Evolutionary conservation across 805 yeast species (phyloP), one percentile per base, ranked within the genome.

Genomic region (Suhomyces sp.): DNA sequence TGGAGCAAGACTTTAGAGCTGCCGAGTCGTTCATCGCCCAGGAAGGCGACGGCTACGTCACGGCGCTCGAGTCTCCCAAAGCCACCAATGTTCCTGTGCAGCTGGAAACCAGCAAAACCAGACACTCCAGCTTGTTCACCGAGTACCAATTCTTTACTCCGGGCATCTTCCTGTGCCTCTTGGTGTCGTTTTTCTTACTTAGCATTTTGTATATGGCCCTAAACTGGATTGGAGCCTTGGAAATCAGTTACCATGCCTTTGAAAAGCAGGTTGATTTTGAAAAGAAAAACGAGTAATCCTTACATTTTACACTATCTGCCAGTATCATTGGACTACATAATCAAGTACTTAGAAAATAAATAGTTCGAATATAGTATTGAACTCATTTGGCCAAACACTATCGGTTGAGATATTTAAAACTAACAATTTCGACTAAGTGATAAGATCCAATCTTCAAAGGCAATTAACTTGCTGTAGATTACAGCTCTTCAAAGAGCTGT

Each of bases 231-330:
- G 65, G 82, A 21, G 75, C 85, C 19, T 69, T 91, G 58, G 85
- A 87, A 63, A 87, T 91, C 59, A 81, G 93, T 62, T 90, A 91
- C 75, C 83, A 83, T 57, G 85, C 96, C 12, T 85, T 91, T 62
- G 96, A 89, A 53, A 88, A 84, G 71, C 85, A 80, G 52, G 74
- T 80, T 47, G 80, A 76, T 56, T 75, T 69, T 51, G 79, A 75
- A 55, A 80, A 77, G 67, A 83, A 82, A 65, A 52, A 46, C 19
- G 55, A 52, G 49, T 52, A 46, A 33, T 25, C 6, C 12, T 10
- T 40, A 33, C 7, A 3, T 5, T n/a, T 12, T n/a, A 33, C 6
- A 5, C n/a, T n/a, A n/a, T n/a, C n/a, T n/a, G n/a, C n/a, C n/a
- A n/a, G n/a, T n/a, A n/a, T n/a, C n/a, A n/a, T n/a, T n/a, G n/a